A percentile compares a stretch with the other conserved stretches of the same genome.
Conservation (phyloP, 148 eudicot species). For the Fagopyrum esculentum region DNA sequence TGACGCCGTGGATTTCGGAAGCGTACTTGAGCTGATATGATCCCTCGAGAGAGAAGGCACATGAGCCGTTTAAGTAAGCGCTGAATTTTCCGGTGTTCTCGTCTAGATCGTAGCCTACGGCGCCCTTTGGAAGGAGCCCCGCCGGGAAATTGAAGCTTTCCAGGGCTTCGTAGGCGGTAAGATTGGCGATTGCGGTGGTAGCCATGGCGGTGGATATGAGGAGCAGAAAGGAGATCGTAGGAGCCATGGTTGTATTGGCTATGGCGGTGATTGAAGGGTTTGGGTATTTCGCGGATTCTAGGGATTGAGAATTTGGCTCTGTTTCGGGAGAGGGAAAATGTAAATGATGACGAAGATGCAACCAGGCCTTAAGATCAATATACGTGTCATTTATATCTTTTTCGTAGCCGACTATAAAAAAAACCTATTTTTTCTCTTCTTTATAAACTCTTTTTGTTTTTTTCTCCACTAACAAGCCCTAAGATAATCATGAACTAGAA, state of each 20-base stretch:
- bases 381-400: not conserved
- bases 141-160: conserved; percentile 46
- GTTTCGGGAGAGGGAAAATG: not conserved
- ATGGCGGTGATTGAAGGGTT: not conserved
- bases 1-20: conserved; percentile 39
- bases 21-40: conserved; percentile 51
- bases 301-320: not conserved
- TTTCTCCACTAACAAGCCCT: not conserved
- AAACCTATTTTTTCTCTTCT: too few species aligned
- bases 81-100: conserved; percentile 35
- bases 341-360: not conserved
- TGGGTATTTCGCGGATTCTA: not conserved
- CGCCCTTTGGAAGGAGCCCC: conserved; percentile 52
- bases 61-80: conserved; percentile 34
- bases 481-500: not conserved
- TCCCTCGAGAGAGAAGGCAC: conserved; percentile 54
- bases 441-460: not conserved
- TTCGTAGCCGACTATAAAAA: not conserved
- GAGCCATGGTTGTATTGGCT: not conserved
- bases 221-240: not conserved
- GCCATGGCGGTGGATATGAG: conserved; percentile 7
- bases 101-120: conserved; percentile 41
- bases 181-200: conserved; percentile 9
- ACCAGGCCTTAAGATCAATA: not conserved
- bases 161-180: conserved; percentile 44